These are phyloP conservation scores for Phaeodactylum tricornutum DNA, from an alignment of 108 stramenopile species.

Conservation along the genomic window DNA sequence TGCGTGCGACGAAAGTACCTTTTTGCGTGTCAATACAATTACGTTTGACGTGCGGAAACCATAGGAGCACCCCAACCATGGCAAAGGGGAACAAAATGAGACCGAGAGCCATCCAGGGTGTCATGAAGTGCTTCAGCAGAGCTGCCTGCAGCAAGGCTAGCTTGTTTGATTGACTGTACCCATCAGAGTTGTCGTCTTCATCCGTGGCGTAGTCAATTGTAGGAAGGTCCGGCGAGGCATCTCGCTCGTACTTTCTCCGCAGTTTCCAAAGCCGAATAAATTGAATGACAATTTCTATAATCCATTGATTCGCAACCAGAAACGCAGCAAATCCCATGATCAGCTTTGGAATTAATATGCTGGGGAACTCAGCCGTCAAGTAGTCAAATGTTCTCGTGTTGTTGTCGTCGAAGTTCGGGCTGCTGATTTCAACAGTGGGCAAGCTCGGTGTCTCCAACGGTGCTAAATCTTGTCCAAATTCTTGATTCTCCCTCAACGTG, in stretches of 20 bases:
- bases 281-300: constrained; percentile 30
- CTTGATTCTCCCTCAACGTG: too few species aligned
- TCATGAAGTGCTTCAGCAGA: constrained; percentile 7
- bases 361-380: constrained; percentile 14
- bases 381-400: constrained; percentile 21
- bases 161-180: neutral
- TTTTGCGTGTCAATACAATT: constrained; percentile 20
- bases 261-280: constrained; percentile 22
- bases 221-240: constrained; percentile 23
- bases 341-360: constrained; percentile 14
- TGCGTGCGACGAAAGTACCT: constrained; percentile 30
- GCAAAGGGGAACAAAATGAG: constrained; percentile 9
- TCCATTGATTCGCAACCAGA: constrained; percentile 12
- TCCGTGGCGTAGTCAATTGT: constrained; percentile 14
- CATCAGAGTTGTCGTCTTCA: constrained; percentile 3
- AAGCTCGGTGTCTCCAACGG: too few species aligned
- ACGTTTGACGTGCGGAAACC: constrained; percentile 23
- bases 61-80: constrained; percentile 6
- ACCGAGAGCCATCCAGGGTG: constrained; percentile 11
- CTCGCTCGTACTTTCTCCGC: constrained; percentile 11
- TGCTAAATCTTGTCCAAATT: too few species aligned
- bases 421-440: too few species aligned
- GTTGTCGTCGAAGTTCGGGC: too few species aligned
- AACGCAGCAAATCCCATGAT: constrained; percentile 3
- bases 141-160: constrained; percentile 4